These are phyloP conservation scores for Lepraria neglecta DNA, from an alignment of 495 filamentous ascomycete genomes.

Conservation along the genomic window DNA sequence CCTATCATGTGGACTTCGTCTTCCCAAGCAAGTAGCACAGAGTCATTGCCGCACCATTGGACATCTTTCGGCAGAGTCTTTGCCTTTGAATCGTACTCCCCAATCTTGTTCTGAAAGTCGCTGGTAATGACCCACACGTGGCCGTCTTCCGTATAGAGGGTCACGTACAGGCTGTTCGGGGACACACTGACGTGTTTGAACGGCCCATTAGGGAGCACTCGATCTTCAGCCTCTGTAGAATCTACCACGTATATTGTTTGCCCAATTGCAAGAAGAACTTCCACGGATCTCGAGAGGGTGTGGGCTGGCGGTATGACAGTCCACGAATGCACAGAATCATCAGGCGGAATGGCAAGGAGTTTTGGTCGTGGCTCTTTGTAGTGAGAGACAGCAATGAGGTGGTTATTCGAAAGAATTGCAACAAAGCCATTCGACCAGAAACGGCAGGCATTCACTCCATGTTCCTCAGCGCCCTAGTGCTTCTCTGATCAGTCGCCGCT, in stretches of 20 bases:
- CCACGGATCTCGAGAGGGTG: conserved; percentile 89
- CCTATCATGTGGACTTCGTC: conserved; percentile 96
- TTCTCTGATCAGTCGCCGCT: conserved; percentile 25
- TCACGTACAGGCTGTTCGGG: conserved; percentile 80
- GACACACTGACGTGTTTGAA: conserved; percentile 87
- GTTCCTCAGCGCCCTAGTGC: conserved; percentile 69
- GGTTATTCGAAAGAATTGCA: conserved; percentile 84
- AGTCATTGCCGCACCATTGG: conserved; percentile 94
- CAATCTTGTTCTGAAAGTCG: conserved; percentile 85
- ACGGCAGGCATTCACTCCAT: conserved; percentile 75
- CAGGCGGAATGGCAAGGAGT: conserved; percentile 68
- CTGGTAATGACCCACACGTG: conserved; percentile 89
- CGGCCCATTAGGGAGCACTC: conserved; percentile 80
- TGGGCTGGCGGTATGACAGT: conserved; percentile 80
- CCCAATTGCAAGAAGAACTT: conserved; percentile 81
- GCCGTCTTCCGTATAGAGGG: conserved; percentile 77
- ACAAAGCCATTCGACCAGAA: conserved; percentile 93
- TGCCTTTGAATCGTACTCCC: conserved; percentile 83
- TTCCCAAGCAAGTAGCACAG: conserved; percentile 91
- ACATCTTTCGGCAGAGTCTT: conserved; percentile 81
- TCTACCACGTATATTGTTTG: conserved; percentile 83
- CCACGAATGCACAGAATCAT: conserved; percentile 81
- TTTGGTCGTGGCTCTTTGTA: conserved; percentile 90
- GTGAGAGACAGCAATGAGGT: conserved; percentile 74
- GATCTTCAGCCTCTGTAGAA: conserved; percentile 82